Conservation (phyloP, 768 basidiomycete species). For the Tulasnella calospora region DNA sequence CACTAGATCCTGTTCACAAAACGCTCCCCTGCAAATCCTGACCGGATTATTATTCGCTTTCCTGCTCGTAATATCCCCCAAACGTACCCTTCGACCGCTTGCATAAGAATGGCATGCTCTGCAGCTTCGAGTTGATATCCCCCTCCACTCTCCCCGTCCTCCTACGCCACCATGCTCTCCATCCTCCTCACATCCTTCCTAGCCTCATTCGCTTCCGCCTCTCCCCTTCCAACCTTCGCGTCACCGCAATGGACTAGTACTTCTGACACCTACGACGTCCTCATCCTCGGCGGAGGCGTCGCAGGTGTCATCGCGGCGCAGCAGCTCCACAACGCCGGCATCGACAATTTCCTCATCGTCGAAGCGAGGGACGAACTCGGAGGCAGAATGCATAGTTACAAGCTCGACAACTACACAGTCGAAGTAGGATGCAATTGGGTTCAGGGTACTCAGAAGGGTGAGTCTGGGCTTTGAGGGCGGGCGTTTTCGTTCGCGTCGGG, state of each 20-base stretch:
- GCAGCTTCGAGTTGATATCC: background rate
- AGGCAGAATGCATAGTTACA: conserved; percentile 51
- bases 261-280: conserved; percentile 35
- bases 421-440: conserved; percentile 49
- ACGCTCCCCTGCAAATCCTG: background rate
- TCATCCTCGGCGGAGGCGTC: conserved; percentile 63
- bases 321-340: conserved; percentile 50
- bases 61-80: no score
- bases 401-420: conserved; percentile 48
- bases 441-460: conserved; percentile 43
- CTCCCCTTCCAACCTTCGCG: background rate
- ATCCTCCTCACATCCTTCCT: background rate
- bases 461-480: no score
- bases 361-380: conserved; percentile 56
- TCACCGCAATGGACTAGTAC: background rate
- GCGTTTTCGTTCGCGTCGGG: no score
- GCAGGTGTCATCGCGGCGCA: conserved; percentile 58
- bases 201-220: background rate
- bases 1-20: background rate
- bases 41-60: no score
- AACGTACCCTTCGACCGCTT: no score
- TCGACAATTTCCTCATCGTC: conserved; percentile 54
- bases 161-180: background rate
- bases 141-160: background rate
- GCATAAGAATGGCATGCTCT: background rate